Percentiles rank a stretch among this genome's conserved stretches.
These are phyloP conservation scores for Nicotiana knightiana DNA, from an alignment of 257 asterid genomes.

Conservation along the genomic window DNA sequence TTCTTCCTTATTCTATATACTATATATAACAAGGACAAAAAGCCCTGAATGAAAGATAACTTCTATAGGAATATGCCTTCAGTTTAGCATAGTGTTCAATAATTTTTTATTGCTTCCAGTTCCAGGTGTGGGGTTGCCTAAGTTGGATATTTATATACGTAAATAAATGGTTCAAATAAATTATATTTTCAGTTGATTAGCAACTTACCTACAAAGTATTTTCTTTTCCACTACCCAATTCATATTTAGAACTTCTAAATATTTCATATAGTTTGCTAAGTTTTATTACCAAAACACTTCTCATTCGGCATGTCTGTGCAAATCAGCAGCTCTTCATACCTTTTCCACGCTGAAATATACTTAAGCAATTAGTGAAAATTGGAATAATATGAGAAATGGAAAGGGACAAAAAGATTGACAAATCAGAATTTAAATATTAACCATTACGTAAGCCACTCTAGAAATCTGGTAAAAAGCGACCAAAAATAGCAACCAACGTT, in stretches of 20 bases:
- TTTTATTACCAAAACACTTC: neutral
- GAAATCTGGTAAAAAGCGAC: no score
- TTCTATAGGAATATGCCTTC: neutral
- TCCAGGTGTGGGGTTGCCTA: neutral
- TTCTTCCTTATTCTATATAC: neutral
- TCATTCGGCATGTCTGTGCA: neutral
- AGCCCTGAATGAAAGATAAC: neutral
- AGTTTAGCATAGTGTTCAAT: neutral
- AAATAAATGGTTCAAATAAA: neutral
- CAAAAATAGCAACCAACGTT: no score
- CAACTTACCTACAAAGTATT: neutral
- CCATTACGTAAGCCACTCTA: no score
- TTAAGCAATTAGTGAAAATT: neutral
- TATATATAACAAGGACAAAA: neutral
- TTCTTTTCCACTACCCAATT: neutral
- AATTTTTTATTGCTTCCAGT: neutral
- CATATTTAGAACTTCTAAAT: neutral
- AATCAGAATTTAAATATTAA: no score
- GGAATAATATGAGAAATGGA: neutral
- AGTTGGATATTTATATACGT: neutral
- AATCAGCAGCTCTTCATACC: neutral
- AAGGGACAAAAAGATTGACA: neutral
- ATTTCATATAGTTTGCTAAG: no score
- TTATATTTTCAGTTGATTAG: neutral
- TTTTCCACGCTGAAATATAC: neutral